Evolutionary conservation across 306 rosid genomes (phyloP), one percentile per base, ranked within the genome.

Genomic region (Ammopiptanthus mongolicus): DNA sequence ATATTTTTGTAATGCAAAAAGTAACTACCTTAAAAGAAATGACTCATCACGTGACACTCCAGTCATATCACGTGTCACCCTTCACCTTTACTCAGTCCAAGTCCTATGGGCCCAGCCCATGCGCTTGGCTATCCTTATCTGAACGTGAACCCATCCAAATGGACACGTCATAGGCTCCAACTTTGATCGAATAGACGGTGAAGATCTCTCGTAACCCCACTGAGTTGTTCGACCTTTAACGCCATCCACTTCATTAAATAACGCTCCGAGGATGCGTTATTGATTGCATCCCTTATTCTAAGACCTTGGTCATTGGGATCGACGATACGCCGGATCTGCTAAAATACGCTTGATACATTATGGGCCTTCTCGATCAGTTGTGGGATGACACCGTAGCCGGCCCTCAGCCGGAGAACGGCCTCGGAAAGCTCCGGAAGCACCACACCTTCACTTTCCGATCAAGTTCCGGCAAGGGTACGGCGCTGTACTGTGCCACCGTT

Each of bases 341-440:
- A 52, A 52, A 53, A 52, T 53, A 37, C 83, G 85, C 81, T 9
- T 15, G 55, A 62, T 81, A 73, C 77, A 3, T 5, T 42, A 77
- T 77, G 75, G 74, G 41, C 56, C 81, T 95, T 12, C 97, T 95
- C 5, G 98, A 95, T 71, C 97, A 95, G 76, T 91, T 95, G 42
- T 95, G 98, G 98, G 98, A 95, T 62, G 97, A 91, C 74, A 95
- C 98, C 72, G 86, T 95, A 0, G 98, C 98, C 56, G 98, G 98
- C 0, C 98, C 98, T 25, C 73, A 22, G 53, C 98, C 97, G 73
- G 98, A 95, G 3, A 73, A 61, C 66, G 98, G 97, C 21, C 97
- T 91, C 8, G 93, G 97, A 36, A 95, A 90, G 84, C 97, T 95
- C n/a, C 89, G 98, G 8, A 95, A 91, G 80, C 79, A 85, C 18